Evolutionary conservation across 768 basidiomycete species (phyloP).

Genomic region (Paxillus ammoniavirescens): DNA sequence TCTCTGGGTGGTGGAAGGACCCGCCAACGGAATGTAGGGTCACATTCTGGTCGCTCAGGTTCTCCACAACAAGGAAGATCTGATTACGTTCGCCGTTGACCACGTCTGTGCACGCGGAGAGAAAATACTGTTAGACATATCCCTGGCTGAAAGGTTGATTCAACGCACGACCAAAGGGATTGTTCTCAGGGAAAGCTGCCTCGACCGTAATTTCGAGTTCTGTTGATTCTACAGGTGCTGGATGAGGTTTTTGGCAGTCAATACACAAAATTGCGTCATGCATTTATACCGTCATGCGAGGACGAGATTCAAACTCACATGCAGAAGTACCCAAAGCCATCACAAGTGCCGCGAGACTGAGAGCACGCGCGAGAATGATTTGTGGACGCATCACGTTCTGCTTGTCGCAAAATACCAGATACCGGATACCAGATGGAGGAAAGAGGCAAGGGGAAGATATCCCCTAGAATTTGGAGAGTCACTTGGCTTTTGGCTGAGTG

Average conservation of each 20-base stretch:
- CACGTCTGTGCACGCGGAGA: constrained; percentile 51
- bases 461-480: not conserved
- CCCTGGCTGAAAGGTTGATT: not conserved
- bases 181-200: constrained; percentile 67
- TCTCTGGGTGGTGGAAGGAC: constrained; percentile 65
- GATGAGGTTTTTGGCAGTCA: not conserved
- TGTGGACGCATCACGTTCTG: constrained; percentile 33
- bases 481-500: not conserved
- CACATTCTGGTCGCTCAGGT: constrained; percentile 70
- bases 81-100: constrained; percentile 82
- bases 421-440: not conserved
- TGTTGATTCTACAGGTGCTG: constrained; percentile 29
- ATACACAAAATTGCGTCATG: not conserved
- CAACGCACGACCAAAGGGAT: constrained; percentile 73
- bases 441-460: not conserved
- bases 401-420: not conserved
- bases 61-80: constrained; percentile 65
- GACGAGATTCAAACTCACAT: constrained; percentile 15
- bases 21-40: constrained; percentile 66
- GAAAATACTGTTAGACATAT: constrained; percentile 2
- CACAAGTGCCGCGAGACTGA: constrained; percentile 29
- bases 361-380: constrained; percentile 24
- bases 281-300: too few species aligned
- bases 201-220: constrained; percentile 54
- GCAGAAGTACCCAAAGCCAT: constrained; percentile 30